Percentiles rank a stretch among this genome's conserved stretches.
These are phyloP conservation scores for Ophiostoma angusticollis DNA, from an alignment of 2,329 filamentous ascomycete genomes.

Conservation along the genomic window DNA sequence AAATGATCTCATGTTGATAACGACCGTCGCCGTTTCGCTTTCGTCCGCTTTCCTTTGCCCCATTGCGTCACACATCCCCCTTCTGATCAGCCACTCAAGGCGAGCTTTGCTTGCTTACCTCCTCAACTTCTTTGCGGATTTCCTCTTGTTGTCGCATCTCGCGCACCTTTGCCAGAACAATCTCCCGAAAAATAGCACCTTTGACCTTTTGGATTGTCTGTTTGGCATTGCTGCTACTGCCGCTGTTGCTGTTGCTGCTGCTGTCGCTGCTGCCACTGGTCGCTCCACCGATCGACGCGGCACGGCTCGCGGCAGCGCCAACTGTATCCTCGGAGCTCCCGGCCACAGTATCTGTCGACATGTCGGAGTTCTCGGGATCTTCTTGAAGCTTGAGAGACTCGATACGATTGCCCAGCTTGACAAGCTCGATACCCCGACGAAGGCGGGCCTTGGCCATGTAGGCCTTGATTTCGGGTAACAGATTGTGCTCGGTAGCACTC, in stretches of 20 bases:
- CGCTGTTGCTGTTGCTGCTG: constrained; percentile 16
- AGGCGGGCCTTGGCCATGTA: constrained; percentile 88
- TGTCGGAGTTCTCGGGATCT: constrained; percentile 62
- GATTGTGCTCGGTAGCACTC: constrained; percentile 87
- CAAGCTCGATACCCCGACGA: constrained; percentile 84
- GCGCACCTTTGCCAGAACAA: constrained; percentile 83
- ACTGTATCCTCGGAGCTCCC: too few relatives aligned
- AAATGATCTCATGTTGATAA: too few relatives aligned
- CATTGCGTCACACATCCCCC: neutral
- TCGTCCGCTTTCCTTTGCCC: too few relatives aligned
- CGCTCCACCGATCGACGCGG: constrained; percentile 52
- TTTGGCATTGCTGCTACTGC: constrained; percentile 27
- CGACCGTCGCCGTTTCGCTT: too few relatives aligned
- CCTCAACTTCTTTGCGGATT: constrained; percentile 52
- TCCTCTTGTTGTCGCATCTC: constrained; percentile 85
- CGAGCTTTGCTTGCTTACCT: constrained; percentile 35
- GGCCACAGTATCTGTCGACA: constrained; percentile 53
- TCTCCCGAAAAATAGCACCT: constrained; percentile 78
- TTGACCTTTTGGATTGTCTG: constrained; percentile 37
- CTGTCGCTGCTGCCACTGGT: constrained; percentile 33
- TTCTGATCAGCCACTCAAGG: too few relatives aligned
- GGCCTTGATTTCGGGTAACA: constrained; percentile 91
- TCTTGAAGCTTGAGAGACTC: constrained; percentile 88
- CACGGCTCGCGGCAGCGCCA: constrained; percentile 58
- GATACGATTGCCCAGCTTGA: constrained; percentile 93